Conservation (phyloP, 768 basidiomycete genomes). For the Cyclocybe cylindracea region DNA sequence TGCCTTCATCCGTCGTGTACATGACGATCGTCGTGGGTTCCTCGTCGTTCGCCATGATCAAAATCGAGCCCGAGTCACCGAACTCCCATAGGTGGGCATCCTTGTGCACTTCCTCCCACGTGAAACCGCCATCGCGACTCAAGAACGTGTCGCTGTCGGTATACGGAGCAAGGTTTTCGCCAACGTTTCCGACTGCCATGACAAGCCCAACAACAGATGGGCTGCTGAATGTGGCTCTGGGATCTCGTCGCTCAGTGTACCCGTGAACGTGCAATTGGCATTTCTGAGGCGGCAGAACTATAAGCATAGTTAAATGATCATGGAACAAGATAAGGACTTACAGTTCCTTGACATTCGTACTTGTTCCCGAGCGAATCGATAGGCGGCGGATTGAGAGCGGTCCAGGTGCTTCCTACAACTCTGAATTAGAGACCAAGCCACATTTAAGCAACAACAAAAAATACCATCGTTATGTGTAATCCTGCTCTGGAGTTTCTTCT, state of each 20-base stretch:
- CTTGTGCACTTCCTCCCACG: constrained; percentile 98
- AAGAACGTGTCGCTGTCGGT: constrained; percentile 93
- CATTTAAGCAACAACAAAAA: constrained; percentile 16
- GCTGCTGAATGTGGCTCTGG: constrained; percentile 90
- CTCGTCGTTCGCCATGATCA: constrained; percentile 95
- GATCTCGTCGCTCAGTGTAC: constrained; percentile 90
- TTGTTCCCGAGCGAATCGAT: constrained; percentile 71
- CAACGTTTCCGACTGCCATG: constrained; percentile 97
- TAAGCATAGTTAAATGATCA: background rate
- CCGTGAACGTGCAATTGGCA: constrained; percentile 93
- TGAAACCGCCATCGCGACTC: constrained; percentile 94
- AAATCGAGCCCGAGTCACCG: constrained; percentile 93
- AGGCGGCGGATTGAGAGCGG: constrained; percentile 71
- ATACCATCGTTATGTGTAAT: constrained; percentile 97
- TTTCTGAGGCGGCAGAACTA: constrained; percentile 43
- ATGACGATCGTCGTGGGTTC: constrained; percentile 86
- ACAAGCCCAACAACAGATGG: constrained; percentile 90
- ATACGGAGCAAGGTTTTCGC: constrained; percentile 78
- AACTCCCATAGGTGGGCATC: constrained; percentile 98
- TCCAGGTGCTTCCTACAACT: constrained; percentile 80
- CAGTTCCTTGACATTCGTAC: constrained; percentile 73
- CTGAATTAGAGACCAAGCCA: constrained; percentile 1
- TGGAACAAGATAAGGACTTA: constrained; percentile 29
- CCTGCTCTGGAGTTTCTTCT: constrained; percentile 76
- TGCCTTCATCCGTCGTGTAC: constrained; percentile 89